Base-by-base conservation (phyloP, 2,329 filamentous ascomycete species). In the Beauveria caledonica region DNA sequence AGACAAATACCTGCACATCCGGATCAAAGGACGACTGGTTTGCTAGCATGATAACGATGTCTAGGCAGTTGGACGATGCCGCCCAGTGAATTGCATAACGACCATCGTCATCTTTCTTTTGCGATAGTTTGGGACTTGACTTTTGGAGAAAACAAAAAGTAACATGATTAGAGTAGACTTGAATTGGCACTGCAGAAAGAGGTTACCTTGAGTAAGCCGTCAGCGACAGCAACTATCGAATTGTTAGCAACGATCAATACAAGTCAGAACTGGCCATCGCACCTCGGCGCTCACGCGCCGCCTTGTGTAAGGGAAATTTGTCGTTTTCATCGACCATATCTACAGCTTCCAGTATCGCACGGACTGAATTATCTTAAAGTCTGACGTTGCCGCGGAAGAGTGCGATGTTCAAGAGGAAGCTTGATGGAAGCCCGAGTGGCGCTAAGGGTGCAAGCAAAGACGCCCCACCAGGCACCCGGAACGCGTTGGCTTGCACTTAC, bases 11-110 rank as follows among this genome's bases (percentile, higher is more conserved):
- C 75, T 91, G 84, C 19, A 87, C 86, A 73, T 97, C 92, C 0
- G 90, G 83, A 70, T 97, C 91, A 69, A 97, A 96, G 62, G 80
- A 80, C 67, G 86, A 86, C 63, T 80, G 78, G 60, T 89, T 81
- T 2, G 88, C 81, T 4, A 97, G 79, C 21, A 93, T 71, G 54
- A 88, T 79, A 19, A 90, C 86, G 62, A 97, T 91, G 25, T 86
- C 82, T 7, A 87, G 75, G 66, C 86, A 87, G 71, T 94, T 95
- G 73, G 89, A 88, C 23, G 92, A 94, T 2, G 86, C 85, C 0
- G 94, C 93, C 94, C 94, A 99, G 78, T 99, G 94, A 61, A 97
- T 86, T 2, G 94, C 87, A 42, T 96, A 83, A 49, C 94, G 89
- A 17, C 91, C 90, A 72, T 99, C 94, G 53, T 90, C 87, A 69